Evolutionary conservation across 805 yeast species (phyloP).

Genomic region (Jamesozyma lodderae): DNA sequence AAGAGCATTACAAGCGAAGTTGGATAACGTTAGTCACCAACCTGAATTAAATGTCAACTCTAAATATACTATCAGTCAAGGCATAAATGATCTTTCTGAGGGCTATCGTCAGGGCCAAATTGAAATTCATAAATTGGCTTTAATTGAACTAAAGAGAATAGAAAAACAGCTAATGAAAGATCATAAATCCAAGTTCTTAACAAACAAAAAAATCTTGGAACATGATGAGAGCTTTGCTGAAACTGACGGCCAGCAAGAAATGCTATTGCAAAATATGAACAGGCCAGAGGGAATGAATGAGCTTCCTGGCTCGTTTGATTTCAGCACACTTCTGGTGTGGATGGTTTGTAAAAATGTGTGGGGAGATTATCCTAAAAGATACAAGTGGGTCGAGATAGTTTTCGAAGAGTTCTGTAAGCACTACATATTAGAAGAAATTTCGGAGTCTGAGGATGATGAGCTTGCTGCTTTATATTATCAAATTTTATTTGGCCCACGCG

Average conservation of each 20-base stretch:
- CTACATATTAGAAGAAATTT: too few relatives aligned
- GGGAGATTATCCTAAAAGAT: background rate
- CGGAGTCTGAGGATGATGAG: too few relatives aligned
- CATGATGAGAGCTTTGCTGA: slow-evolving; percentile 42
- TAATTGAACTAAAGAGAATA: slow-evolving; percentile 36
- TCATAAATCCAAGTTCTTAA: slow-evolving; percentile 36
- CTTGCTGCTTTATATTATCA: too few relatives aligned
- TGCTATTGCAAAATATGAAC: too few relatives aligned
- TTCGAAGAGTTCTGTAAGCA: too few relatives aligned
- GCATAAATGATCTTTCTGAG: slow-evolving; percentile 27
- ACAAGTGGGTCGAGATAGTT: too few relatives aligned
- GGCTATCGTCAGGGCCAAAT: slow-evolving; percentile 45
- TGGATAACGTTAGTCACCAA: slow-evolving; percentile 1
- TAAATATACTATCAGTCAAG: slow-evolving; percentile 8
- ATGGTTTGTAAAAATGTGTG: background rate
- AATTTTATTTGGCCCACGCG: too few relatives aligned
- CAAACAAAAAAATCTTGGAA: slow-evolving; percentile 44
- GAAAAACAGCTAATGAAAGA: slow-evolving; percentile 43
- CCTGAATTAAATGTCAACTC: slow-evolving; percentile 4
- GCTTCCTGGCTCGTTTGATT: too few relatives aligned
- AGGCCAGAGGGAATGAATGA: too few relatives aligned
- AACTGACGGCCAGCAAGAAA: too few relatives aligned
- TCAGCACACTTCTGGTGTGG: background rate
- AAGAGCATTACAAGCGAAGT: slow-evolving; percentile 45
- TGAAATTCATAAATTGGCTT: slow-evolving; percentile 35